Base-by-base conservation (phyloP, 495 filamentous ascomycete genomes). In the Hypoxylon cercidicola region DNA sequence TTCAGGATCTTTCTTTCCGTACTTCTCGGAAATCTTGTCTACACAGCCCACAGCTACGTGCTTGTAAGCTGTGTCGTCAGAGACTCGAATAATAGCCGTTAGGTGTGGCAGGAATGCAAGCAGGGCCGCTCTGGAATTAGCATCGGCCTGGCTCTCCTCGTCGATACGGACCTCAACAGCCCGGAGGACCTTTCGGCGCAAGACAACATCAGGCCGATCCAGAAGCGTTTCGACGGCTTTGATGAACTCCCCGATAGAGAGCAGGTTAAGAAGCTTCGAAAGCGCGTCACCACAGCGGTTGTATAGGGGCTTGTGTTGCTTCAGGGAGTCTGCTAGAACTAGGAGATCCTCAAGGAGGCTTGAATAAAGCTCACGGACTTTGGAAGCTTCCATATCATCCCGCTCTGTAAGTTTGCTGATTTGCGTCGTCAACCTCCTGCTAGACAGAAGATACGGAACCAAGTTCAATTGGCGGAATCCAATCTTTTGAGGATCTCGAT, bases 21-120 rank as follows among this genome's bases (percentile, higher is more conserved):
- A 97, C 72, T 91, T 91, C 76, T 96, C 92, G 8, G 90, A 85
- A 51, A 98, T 93, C 67, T 89, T 88, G 76, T 97, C 92, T 47
- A 97, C 90, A 69, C 95, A 98, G 37, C 85, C 83, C 39, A 98
- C 83, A 4, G 93, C 90, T 23, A 88, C 89, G 65, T 89, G 89
- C 75, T 92, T 94, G 69, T 95, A 85, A 34, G 86, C 80, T 39
- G 86, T 82, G 67, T 93, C 84, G 18, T 85, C 78, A 19, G 90
- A 89, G 10, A 89, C 84, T 45, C 88, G 79, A 37, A 98, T 83
- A 21, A 96, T 89, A 16, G 82, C 80, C 2, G 89, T 88, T 57
- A 97, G 78, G 63, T 87, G 87, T 9, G 91, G 88, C 64, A 96
- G 72, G 81, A 97, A 93, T 37, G 87, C 84, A 10, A 97, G 81